Evolutionary conservation across 164 flowering plant genomes (phyloP), one percentile per base, ranked within the genome.

Genomic region (Aristolochia californica): DNA sequence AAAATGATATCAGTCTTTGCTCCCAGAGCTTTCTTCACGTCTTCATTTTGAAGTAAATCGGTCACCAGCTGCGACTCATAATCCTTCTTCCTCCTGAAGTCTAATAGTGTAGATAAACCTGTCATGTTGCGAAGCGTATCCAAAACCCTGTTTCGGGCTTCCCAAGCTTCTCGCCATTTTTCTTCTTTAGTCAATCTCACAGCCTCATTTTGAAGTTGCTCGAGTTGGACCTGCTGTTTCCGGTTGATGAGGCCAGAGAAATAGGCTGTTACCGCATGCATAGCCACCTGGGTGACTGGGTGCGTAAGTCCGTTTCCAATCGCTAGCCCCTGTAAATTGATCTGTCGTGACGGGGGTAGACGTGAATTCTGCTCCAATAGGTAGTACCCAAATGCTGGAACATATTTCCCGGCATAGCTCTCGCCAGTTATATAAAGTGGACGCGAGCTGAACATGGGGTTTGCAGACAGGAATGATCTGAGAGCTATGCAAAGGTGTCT

Each of bases 391-490:
- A 83, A 72, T 8, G 87, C 75, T 0, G 94, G 94, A 24, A 86
- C 77, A 61, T 80, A 89, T 61, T 89, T 86, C 22, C 94, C 97
- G 0, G 85, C 94, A 64, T 89, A 89, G 58, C 94, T 89, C 70
- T 86, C 91, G 0, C 97, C 91, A 1, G 90, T 80, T 14, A 85
- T 57, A 45, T 84, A 85, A 63, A 88, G 66, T 0, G 97, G 89
- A 2, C 95, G 76, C 17, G 77, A 57, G 22, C 65, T 70, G 52
- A 81, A 84, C 30, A 24, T 24, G 0, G 79, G 70, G 52, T 83
- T 70, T 18, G 59, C 28, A 1, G 67, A 59, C 2, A 78, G 15
- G 38, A 89, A 83, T 27, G 59, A 21, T 1, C 15, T 55, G 26
- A 89, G 70, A 2, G 88, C 88, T 13, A 53, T 48, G 34, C 68